Evolutionary conservation across 805 yeast species (phyloP), one percentile per base, ranked within the genome.

Genomic region (Candida boleticola): DNA sequence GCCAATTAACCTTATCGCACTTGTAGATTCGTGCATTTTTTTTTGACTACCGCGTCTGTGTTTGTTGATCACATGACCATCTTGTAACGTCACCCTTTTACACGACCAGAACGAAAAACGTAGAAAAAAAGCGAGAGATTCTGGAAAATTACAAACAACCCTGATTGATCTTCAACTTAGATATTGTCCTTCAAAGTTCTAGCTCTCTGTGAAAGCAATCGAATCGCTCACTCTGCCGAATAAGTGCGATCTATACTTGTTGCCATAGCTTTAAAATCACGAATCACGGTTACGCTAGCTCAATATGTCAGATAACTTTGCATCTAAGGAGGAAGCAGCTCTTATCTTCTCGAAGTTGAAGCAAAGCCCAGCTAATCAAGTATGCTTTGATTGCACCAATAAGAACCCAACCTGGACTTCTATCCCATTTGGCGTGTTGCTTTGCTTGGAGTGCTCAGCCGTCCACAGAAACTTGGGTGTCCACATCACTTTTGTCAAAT

Each of bases 371-470:
- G 85, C 89, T 36, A 90, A 90, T 71, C 83, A 83, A 56, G 79
- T 74, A 29, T 93, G 99, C 67, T 92, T 93, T 66, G 99, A 93
- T 61, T 93, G 99, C 65, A 78, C 85, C 40, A 86, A 90, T 54
- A 89, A 86, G 60, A 90, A 90, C 62, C 98, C 99, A 29, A 89
- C 98, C 0, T 93, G 99, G 99, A 88, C 99, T 3, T 92, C 98
- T 11, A 89, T 92, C 42, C 96, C 98, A 11, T 92, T 88, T 64
- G 99, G 97, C 42, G 86, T 90, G 40, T 78, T 90, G 61, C 69
- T 93, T 45, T 93, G 99, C 71, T 75, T 90, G 46, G 96, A 93
- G 63, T 93, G 99, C 64, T 86, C 96, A 41, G 90, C 98, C 3
- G 89, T 85, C 40, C 99, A 93, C 71, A 80, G 99, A 64, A 89